Evolutionary conservation across 768 basidiomycete genomes (phyloP), one percentile per base, ranked within the genome.

Genomic region (Megacollybia marginata): DNA sequence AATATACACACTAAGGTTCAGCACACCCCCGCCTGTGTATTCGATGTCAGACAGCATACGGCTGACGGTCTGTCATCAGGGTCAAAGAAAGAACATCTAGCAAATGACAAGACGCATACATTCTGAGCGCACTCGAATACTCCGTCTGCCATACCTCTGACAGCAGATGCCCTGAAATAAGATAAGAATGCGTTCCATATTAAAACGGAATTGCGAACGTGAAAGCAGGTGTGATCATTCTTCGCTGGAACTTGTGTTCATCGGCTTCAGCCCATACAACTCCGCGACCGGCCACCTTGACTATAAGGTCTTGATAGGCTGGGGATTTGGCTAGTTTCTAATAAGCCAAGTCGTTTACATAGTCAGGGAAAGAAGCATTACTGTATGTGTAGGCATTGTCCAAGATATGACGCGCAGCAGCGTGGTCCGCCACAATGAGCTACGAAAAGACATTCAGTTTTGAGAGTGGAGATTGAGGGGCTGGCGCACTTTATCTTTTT

Each of bases 381-480:
- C 59, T 57, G 45, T 65, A 65, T 48, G 56, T 57, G 34, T 63
- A 58, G 13, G 50, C 33, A 52, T 63, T 56, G 48, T 58, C 57
- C 50, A 63, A 63, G 48, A 65, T 65, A 52, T 65, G 58, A 13
- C 62, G 58, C 20, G 62, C 59, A 38, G 62, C 63, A 3, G 55
- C 55, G 44, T 63, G 59, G 55, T 65, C 63, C 12, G 58, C 54
- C 11, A 56, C 60, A 47, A 63, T 56, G 36, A 63, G 51, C 60
- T 63, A 34, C 11, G 16, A 20, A 19, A 44, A 19, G 12, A 16
- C 9, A 11, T 44, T 10, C 18, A 44, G 19, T 12, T 31, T 23
- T 5, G 8, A 2, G 38, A 40, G 9, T 44, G 23, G 23, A 33
- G 49, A 20, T 13, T 35, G 13, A 15, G 19, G n/a, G 15, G 44